These are phyloP conservation scores for Taphrina populina DNA, from an alignment of 1,139 yeast species.

Conservation along the genomic window DNA sequence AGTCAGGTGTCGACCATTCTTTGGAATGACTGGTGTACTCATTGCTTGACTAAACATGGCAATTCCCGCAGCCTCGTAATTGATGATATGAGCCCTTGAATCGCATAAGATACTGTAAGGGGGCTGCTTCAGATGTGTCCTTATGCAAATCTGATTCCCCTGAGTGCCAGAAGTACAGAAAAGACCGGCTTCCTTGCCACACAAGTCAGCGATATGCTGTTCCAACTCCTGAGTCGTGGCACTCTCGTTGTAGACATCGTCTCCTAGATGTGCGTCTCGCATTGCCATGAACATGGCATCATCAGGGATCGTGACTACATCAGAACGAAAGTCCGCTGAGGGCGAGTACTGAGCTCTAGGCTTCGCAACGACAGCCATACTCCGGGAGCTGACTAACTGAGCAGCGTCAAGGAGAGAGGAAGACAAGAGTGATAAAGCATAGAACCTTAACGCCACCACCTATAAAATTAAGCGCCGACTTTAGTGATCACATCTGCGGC, in stretches of 20 bases:
- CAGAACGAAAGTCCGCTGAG: slow-evolving; percentile 44
- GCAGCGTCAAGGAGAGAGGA: too few species aligned
- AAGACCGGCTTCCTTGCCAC: slow-evolving; percentile 81
- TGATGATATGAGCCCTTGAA: slow-evolving; percentile 76
- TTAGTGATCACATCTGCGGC: too few species aligned
- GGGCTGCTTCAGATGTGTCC: slow-evolving; percentile 77
- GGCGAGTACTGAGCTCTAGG: slow-evolving; percentile 26
- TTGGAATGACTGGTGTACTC: slow-evolving; percentile 83
- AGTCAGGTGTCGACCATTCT: slow-evolving; percentile 67
- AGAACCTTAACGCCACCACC: too few species aligned
- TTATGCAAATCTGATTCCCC: slow-evolving; percentile 81
- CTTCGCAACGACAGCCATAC: slow-evolving; percentile 1
- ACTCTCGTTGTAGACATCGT: slow-evolving; percentile 86
- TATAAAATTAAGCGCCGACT: too few species aligned
- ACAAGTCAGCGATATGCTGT: slow-evolving; percentile 59
- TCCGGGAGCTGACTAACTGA: too few species aligned
- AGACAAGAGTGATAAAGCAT: too few species aligned
- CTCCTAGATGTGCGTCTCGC: slow-evolving; percentile 67
- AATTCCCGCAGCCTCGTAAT: slow-evolving; percentile 86
- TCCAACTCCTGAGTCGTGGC: slow-evolving; percentile 66
- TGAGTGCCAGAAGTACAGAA: slow-evolving; percentile 88
- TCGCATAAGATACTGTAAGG: slow-evolving; percentile 85
- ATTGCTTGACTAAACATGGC: slow-evolving; percentile 88
- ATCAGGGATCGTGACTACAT: slow-evolving; percentile 92
- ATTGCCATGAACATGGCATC: slow-evolving; percentile 68